Evolutionary conservation across 1,284 basidiomycete genomes (phyloP), one percentile per base, ranked within the genome.

Genomic region (Cutaneotrichosporon mucoides): DNA sequence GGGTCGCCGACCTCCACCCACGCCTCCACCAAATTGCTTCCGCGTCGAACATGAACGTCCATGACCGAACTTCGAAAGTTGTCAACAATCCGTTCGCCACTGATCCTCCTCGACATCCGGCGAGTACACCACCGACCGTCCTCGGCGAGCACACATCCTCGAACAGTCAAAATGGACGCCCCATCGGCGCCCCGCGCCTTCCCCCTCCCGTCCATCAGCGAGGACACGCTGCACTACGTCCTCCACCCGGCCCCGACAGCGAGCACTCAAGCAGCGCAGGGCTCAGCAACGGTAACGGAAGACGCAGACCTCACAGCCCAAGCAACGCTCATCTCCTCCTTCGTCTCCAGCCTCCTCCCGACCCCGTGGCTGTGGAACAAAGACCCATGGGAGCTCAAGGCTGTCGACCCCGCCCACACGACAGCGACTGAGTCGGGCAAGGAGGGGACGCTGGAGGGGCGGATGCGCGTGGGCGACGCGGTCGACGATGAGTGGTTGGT

Each of bases 401-500:
- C 88, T 3, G 45, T 34, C 45, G 12, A 24, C 24, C 24, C 38
- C 3, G 46, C 6, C 9, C 4, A n/a, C 9, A 11, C 16, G 2
- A 8, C 2, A 47, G 12, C 5, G 46, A 1, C 15, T 24, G 33
- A 16, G 68, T 81, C 24, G 24, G 24, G 24, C 45, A 2, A 8
- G 1, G 35, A 12, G 7, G 43, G 24, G 43, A 11, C 41, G 62
- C 78, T 93, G 0, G 85, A 88, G 68, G 89, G 92, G 6, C 80
- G 81, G 41, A 90, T 92, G 86, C 82, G 92, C 49, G 88, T 95
- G 16, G 92, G 92, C 4, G 95, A 96, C 75, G 90, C 88, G 55
- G 84, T 98, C 15, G 93, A 98, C 72, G 94, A 98, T 71, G 95
- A 98, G 78, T 98, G 94, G 94, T 88, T 88, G 70, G 83, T 85